These are phyloP conservation scores for Plasmodium relictum DNA, from an alignment of 169 alveolate genomes.

Conservation along the genomic window DNA sequence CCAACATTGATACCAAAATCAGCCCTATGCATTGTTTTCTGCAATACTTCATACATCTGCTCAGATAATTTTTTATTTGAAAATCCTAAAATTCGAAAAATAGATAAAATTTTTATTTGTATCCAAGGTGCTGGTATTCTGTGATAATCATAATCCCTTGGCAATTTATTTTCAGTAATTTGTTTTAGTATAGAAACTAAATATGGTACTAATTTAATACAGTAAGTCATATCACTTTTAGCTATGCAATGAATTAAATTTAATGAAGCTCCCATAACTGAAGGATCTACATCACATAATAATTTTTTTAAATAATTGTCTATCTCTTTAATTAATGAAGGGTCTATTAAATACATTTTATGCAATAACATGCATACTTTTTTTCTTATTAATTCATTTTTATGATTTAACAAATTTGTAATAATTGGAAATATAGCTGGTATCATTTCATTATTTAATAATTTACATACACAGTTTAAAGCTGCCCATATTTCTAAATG, in stretches of 20 bases:
- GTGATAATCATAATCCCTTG: slow-evolving; percentile 95
- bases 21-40: slow-evolving; percentile 90
- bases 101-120: slow-evolving; percentile 91
- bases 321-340: slow-evolving; percentile 81
- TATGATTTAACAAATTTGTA: slow-evolving; percentile 87
- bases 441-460: slow-evolving; percentile 92
- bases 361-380: slow-evolving; percentile 94
- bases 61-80: slow-evolving; percentile 91
- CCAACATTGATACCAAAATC: slow-evolving; percentile 92
- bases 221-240: slow-evolving; percentile 83
- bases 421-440: slow-evolving; percentile 93
- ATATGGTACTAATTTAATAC: slow-evolving; percentile 90
- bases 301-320: slow-evolving; percentile 90
- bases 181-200: slow-evolving; percentile 94
- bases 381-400: slow-evolving; percentile 90
- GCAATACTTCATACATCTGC: slow-evolving; percentile 93
- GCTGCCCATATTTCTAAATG: slow-evolving; percentile 93
- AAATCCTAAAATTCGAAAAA: slow-evolving; percentile 88
- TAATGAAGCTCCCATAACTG: slow-evolving; percentile 96
- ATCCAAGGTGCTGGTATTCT: slow-evolving; percentile 98
- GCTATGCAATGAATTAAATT: slow-evolving; percentile 89
- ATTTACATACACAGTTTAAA: slow-evolving; percentile 91
- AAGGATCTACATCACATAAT: slow-evolving; percentile 94
- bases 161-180: slow-evolving; percentile 93
- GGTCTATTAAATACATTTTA: slow-evolving; percentile 87